Conservation (phyloP, 2,329 filamentous ascomycete species). For the Neospermospora avenae region DNA sequence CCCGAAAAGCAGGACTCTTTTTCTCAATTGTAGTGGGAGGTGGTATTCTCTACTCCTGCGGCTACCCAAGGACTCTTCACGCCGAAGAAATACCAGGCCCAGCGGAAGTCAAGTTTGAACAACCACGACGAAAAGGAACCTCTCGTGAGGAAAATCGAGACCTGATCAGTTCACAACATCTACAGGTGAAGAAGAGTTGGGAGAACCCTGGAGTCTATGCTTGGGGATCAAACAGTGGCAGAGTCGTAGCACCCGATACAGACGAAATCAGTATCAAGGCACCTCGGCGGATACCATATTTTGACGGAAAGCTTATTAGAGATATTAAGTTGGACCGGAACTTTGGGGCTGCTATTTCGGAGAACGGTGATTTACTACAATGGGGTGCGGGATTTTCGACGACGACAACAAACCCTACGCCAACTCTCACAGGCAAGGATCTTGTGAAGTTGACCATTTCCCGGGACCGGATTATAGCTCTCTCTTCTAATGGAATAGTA, state of each 20-base stretch:
- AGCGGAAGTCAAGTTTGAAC: constrained; percentile 65
- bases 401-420: constrained; percentile 58
- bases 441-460: constrained; percentile 74
- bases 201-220: constrained; percentile 85
- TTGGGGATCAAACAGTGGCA: constrained; percentile 86
- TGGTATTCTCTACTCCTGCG: constrained; percentile 26
- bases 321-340: constrained; percentile 81
- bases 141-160: constrained; percentile 72
- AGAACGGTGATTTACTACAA: constrained; percentile 84
- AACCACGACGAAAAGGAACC: constrained; percentile 52
- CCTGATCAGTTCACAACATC: constrained; percentile 77
- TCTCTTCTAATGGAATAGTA: constrained; percentile 71
- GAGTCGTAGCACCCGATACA: constrained; percentile 81
- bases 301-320: constrained; percentile 78
- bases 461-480: constrained; percentile 75
- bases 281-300: constrained; percentile 74
- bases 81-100: constrained; percentile 31
- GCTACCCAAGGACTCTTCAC: constrained; percentile 27
- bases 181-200: constrained; percentile 81
- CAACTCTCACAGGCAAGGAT: constrained; percentile 79
- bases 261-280: constrained; percentile 75
- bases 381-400: constrained; percentile 81
- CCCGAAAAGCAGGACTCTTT: constrained; percentile 20
- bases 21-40: constrained; percentile 26
- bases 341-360: constrained; percentile 83